Evolutionary conservation across 2,329 filamentous ascomycete genomes (phyloP).

Genomic region (Blastomyces gilchristii): DNA sequence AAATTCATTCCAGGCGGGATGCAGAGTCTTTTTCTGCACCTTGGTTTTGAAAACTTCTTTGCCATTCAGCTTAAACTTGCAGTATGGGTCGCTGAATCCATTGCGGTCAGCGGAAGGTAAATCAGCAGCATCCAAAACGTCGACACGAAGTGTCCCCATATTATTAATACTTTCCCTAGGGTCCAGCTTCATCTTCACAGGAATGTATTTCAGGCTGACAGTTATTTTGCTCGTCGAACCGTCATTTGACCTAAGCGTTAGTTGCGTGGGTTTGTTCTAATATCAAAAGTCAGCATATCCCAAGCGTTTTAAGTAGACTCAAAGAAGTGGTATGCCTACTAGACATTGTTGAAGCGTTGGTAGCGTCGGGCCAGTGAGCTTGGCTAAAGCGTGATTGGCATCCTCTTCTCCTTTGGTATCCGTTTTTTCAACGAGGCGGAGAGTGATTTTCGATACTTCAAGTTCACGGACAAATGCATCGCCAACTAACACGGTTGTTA

Average conservation of each 20-base stretch:
- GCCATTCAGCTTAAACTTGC: constrained; percentile 84
- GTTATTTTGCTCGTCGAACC: constrained; percentile 70
- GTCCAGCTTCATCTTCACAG: constrained; percentile 86
- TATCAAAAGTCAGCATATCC: constrained; percentile 10
- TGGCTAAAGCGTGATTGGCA: constrained; percentile 67
- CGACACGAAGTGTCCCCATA: constrained; percentile 89
- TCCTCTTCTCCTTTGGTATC: constrained; percentile 59
- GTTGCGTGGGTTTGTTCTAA: constrained; percentile 77
- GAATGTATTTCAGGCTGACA: constrained; percentile 89
- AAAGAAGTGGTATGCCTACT: constrained; percentile 41
- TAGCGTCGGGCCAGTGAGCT: constrained; percentile 72
- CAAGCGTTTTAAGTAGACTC: neutral
- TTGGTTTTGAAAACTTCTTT: constrained; percentile 92
- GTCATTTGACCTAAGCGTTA: constrained; percentile 68
- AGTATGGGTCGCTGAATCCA: constrained; percentile 93
- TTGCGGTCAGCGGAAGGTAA: constrained; percentile 93
- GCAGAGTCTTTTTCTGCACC: constrained; percentile 89
- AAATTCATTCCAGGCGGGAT: constrained; percentile 91
- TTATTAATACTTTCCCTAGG: constrained; percentile 98
- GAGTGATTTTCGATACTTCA: constrained; percentile 88
- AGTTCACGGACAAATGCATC: constrained; percentile 94
- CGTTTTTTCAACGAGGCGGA: constrained; percentile 71
- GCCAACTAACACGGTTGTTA: constrained; percentile 45
- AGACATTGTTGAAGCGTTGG: constrained; percentile 80
- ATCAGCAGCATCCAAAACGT: constrained; percentile 74